Evolutionary conservation across 164 flowering plant species (phyloP), one percentile per base, ranked within the genome.

Genomic region (Cinnamomum micranthum): DNA sequence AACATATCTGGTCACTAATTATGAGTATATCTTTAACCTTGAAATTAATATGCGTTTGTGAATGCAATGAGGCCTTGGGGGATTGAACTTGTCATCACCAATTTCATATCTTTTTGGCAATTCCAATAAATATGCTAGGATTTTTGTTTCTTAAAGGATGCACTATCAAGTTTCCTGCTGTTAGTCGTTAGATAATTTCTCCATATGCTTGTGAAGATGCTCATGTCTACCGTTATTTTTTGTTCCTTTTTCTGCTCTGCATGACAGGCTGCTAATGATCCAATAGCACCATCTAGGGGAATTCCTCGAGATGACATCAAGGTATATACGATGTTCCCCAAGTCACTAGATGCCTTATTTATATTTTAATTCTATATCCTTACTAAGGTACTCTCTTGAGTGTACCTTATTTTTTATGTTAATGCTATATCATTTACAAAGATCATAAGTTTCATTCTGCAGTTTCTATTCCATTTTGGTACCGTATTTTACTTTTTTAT

Each of bases 241-340:
- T 17, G 35, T 62, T 55, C n/a, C 6, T 15, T 31, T 31, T 50
- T 77, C 15, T 50, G 33, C 28, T 73, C 73, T 73, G 20, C 64
- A 15, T 79, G 74, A 31, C 77, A 95, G 99, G 98, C 99, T 77
- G 92, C 79, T 64, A 93, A 93, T 82, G 99, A 95, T 85, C 99
- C 99, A 64, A 92, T 95, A 79, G 98, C 99, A 76, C 99, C 99
- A 70, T 78, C 88, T 27, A 77, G 89, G 65, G 98, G 89, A 72
- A 93, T 93, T 71, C 97, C 98, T 73, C 87, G 86, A 28, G 85
- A 92, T 83, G 98, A 91, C 77, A 91, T 95, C 74, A 78, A 88
- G 94, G 98, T 91, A 78, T 63, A 55, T 4, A 41, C 24, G 60
- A n/a, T 73, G 55, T 33, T 73, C 47, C 31, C 17, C 47, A 35